Evolutionary conservation across 2,329 filamentous ascomycete genomes (phyloP), one percentile per base, ranked within the genome.

Genomic region (Ceratocystis eucalypticola): DNA sequence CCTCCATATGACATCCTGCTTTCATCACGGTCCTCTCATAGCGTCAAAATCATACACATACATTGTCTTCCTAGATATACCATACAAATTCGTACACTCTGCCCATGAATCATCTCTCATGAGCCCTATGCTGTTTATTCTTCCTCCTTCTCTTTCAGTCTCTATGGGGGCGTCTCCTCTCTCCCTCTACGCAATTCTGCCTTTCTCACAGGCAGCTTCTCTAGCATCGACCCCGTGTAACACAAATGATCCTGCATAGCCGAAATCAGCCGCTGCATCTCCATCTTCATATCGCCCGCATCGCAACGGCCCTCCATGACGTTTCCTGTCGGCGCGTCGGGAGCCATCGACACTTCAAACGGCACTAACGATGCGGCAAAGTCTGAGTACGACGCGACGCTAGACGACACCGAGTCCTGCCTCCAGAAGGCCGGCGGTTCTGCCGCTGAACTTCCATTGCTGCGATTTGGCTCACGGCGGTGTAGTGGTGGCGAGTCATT

Each of bases 271-370:
- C 66, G 63, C 48, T 65, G 66, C 66, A 68, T 68, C 50, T 68
- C 66, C 46, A 61, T 62, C 64, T 68, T 68, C 66, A 68, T 65
- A 30, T 65, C 66, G 5, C 64, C 25, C 1, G 63, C 64, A 8
- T 61, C 64, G 48, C 66, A 61, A 22, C 46, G 61, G n/a, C 66
- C 66, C 66, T 68, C 66, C 66, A 68, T 68, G 10, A 68, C 66
- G 5, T 25, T 12, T 12, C 66, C 64, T 7, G 44, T 30, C 15
- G 66, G 66, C 10, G 45, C 66, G 5, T 30, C 59, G 37, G 66
- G 66, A 20, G 66, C 66, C 46, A 57, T 55, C 41, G 63, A 65
- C 63, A 57, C 33, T 25, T 65, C 66, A 48, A 64, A 68, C 48
- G 66, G 66, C 22, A 68, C 61, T 15, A 48, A 45, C 10, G 66